These are phyloP conservation scores for Coemansia sp. DNA, from an alignment of 192 early-diverging fungal species.

Conservation along the genomic window DNA sequence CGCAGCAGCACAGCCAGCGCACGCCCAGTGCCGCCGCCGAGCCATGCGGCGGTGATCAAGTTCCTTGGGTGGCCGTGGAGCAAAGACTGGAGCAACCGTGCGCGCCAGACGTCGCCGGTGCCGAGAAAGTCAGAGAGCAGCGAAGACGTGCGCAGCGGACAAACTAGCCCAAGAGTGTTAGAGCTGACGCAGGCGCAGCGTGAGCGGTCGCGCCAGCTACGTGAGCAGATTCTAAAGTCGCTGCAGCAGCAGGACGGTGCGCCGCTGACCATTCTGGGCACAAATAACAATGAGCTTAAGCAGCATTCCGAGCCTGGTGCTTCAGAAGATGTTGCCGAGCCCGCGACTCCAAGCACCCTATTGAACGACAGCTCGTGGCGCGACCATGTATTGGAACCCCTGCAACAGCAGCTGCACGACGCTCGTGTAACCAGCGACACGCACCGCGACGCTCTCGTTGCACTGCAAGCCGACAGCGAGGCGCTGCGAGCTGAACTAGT, in stretches of 20 bases:
- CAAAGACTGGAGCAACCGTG: conserved; percentile 14
- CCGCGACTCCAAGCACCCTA: not conserved
- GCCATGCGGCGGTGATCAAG: conserved; percentile 23
- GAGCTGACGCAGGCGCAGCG: conserved; percentile 38
- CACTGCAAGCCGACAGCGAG: conserved; percentile 41
- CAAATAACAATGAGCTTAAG: not conserved
- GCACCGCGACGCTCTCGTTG: conserved; percentile 36
- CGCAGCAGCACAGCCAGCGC: conserved; percentile 5
- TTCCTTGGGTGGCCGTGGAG: conserved; percentile 50
- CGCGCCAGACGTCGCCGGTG: not conserved
- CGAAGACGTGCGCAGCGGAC: conserved; percentile 3
- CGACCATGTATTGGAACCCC: conserved; percentile 45
- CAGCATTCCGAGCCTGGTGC: not conserved
- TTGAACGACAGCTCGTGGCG: conserved; percentile 36
- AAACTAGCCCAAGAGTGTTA: conserved; percentile 29
- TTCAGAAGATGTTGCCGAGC: too few species aligned
- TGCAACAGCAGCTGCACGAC: conserved; percentile 45
- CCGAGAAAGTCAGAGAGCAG: not conserved
- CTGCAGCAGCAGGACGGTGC: conserved; percentile 33
- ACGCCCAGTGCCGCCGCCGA: not conserved
- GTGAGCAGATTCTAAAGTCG: conserved; percentile 41
- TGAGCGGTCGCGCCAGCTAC: conserved; percentile 32
- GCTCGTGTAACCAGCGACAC: conserved; percentile 44
- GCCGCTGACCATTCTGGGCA: conserved; percentile 27
- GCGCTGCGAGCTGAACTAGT: conserved; percentile 36